A percentile compares a stretch with the other conserved stretches of the same genome.
Conservation (phyloP, 1,284 basidiomycete species). For the Sporisorium scitamineum region DNA sequence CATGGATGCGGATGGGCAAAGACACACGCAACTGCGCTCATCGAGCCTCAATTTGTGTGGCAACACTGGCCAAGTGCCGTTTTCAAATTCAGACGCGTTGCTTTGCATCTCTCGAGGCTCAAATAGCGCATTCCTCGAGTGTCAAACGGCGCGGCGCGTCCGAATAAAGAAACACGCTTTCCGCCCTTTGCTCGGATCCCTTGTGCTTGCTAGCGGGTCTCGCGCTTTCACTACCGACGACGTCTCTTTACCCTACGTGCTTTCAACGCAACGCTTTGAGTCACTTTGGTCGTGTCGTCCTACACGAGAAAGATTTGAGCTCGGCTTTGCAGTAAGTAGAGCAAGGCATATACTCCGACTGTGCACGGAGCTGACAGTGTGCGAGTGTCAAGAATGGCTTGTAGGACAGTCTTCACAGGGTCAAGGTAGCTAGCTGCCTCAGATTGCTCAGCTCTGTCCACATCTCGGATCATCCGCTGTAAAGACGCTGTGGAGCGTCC, state of each 20-base stretch:
- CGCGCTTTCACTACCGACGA: not conserved
- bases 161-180: conserved; percentile 1
- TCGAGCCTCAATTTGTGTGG: not conserved
- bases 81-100: conserved; percentile 10
- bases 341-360: not conserved
- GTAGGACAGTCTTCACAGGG: not conserved
- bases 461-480: too few relatives aligned
- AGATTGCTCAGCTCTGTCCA: too few relatives aligned
- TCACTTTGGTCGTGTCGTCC: too few relatives aligned
- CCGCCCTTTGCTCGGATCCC: not conserved
- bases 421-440: not conserved
- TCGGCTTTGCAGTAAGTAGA: not conserved
- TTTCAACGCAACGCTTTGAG: not conserved
- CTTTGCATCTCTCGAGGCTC: conserved; percentile 44
- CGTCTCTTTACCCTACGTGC: not conserved
- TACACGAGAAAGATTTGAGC: not conserved
- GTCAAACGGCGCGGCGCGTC: conserved; percentile 32
- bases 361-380: not conserved
- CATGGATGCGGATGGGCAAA: not conserved
- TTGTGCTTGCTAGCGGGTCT: not conserved
- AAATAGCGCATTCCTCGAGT: conserved; percentile 50
- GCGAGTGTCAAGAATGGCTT: not conserved
- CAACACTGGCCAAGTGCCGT: conserved; percentile 15
- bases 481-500: too few relatives aligned
- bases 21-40: too few relatives aligned